These are phyloP conservation scores for Aspergillus ellipticus DNA, from an alignment of 495 filamentous ascomycete genomes.

Conservation along the genomic window DNA sequence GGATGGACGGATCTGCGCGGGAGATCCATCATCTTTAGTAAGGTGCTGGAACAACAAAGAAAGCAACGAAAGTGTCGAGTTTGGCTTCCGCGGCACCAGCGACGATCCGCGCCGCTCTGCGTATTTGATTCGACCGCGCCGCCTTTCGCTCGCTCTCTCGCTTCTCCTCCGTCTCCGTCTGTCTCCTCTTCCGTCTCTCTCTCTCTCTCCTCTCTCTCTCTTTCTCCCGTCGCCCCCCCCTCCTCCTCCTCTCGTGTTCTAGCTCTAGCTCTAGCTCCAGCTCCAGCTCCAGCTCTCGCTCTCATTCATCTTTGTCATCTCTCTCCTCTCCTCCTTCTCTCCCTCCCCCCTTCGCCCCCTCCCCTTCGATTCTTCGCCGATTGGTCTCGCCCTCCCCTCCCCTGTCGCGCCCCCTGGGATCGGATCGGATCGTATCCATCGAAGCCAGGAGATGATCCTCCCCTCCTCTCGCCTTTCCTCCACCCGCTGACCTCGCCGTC, in stretches of 20 bases:
- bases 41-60: too few relatives aligned
- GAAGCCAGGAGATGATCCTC: neutral
- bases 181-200: neutral
- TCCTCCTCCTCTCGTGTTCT: neutral
- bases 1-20: too few relatives aligned
- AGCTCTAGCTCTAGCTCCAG: too few relatives aligned
- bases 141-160: neutral
- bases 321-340: neutral
- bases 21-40: too few relatives aligned
- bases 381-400: neutral
- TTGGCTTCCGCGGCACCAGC: neutral
- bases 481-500: slow-evolving; percentile 7
- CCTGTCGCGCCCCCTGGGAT: too few relatives aligned
- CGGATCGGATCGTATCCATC: too few relatives aligned
- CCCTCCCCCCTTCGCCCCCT: neutral
- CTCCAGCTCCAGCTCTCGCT: too few relatives aligned
- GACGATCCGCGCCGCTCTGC: neutral
- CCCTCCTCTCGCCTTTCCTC: slow-evolving; percentile 2
- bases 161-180: slow-evolving; percentile 1
- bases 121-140: neutral
- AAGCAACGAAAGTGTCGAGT: neutral
- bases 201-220: neutral
- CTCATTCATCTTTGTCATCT: neutral
- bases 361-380: neutral
- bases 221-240: neutral